Conservation (phyloP, 73 alveolate genomes). For the Paramecium tetraurelia region DNA sequence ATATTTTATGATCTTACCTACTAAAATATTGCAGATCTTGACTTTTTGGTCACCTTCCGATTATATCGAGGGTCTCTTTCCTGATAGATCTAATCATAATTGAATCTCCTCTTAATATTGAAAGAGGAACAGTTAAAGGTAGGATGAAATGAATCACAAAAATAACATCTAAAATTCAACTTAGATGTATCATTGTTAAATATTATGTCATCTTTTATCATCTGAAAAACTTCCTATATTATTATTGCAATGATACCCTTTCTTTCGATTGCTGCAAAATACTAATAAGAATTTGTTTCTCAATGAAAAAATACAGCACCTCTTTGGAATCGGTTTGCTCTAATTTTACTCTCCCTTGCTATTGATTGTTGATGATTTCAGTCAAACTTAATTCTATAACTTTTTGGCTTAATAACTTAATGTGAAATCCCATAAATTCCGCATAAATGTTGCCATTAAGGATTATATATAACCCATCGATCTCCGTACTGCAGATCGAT, state of each 20-base stretch:
- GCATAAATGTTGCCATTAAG: not conserved
- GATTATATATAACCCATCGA: not conserved
- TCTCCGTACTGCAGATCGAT: not conserved
- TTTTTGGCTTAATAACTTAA: not conserved
- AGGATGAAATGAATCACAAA: not conserved
- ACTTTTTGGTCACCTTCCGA: not conserved
- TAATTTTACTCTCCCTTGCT: not conserved
- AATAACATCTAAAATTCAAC: not conserved
- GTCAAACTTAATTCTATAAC: not conserved
- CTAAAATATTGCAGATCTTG: not conserved
- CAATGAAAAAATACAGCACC: not conserved
- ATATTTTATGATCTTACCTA: not conserved
- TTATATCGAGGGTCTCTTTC: not conserved
- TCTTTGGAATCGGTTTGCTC: not conserved
- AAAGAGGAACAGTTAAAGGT: not conserved
- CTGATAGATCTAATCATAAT: not conserved
- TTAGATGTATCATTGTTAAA: not conserved
- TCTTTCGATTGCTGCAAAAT: not conserved
- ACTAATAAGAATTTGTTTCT: not conserved
- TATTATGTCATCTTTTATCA: not conserved
- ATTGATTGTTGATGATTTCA: not conserved
- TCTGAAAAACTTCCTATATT: not conserved
- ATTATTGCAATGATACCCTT: not conserved
- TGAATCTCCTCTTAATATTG: not conserved
- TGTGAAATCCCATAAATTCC: not conserved